Percentiles rank a stretch among this genome's conserved stretches.
phyloP scores from a whole-genome alignment of 495 filamentous ascomycete genomes.

The Xylaria grammica region DNA sequence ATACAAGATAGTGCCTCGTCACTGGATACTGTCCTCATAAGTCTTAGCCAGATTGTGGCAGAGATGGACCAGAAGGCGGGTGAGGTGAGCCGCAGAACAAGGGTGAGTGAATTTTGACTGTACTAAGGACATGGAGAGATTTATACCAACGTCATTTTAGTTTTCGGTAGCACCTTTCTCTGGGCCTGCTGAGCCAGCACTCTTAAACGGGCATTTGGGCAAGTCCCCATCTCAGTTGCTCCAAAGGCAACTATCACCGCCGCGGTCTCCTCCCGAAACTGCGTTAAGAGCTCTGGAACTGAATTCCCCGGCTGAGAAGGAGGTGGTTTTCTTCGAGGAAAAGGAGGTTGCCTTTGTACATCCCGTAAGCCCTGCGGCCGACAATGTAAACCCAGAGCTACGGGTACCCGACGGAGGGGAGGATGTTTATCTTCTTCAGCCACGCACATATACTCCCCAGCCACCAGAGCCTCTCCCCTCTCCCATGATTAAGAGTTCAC shows the following conservation, averaged over 20 bases:
- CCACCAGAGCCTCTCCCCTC: slow-evolving; percentile 55
- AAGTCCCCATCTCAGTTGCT: neutral
- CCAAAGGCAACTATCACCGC: slow-evolving; percentile 3
- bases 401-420: slow-evolving; percentile 36
- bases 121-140: neutral
- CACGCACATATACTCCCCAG: slow-evolving; percentile 59
- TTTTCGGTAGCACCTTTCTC: slow-evolving; percentile 24
- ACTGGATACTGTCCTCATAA: slow-evolving; percentile 65
- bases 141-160: slow-evolving; percentile 12
- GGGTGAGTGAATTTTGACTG: slow-evolving; percentile 43
- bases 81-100: slow-evolving; percentile 69
- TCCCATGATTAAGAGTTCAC: slow-evolving; percentile 38
- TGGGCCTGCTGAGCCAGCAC: slow-evolving; percentile 9
- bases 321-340: slow-evolving; percentile 27
- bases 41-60: slow-evolving; percentile 68
- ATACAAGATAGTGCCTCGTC: slow-evolving; percentile 67
- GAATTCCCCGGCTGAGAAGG: slow-evolving; percentile 25
- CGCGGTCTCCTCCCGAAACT: slow-evolving; percentile 9
- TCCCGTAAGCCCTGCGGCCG: slow-evolving; percentile 16
- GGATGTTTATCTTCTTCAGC: slow-evolving; percentile 54
- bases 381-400: slow-evolving; percentile 25
- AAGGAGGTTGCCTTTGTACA: slow-evolving; percentile 26
- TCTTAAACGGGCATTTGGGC: slow-evolving; percentile 1
- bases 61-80: slow-evolving; percentile 82
- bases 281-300: neutral